A percentile compares a stretch with the other conserved stretches of the same genome.
Evolutionary conservation across 805 yeast genomes (phyloP).

Genomic region (Saturnispora serradocipensis): DNA sequence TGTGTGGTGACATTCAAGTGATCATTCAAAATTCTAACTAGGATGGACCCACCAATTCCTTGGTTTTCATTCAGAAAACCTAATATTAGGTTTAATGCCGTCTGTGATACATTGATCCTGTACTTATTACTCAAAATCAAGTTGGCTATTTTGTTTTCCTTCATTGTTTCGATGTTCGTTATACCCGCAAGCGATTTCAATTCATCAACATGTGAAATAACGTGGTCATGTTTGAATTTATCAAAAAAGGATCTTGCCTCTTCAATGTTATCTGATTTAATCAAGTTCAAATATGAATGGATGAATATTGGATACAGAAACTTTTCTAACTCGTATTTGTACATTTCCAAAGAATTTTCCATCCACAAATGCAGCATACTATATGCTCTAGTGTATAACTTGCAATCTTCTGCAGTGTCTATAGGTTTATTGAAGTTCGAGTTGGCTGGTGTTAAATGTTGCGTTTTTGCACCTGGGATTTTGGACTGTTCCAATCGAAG

Average conservation of each 20-base stretch:
- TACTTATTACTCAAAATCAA: constrained; percentile 68
- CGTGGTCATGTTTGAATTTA: constrained; percentile 64
- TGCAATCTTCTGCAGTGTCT: constrained; percentile 46
- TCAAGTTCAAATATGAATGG: constrained; percentile 74
- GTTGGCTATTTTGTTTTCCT: constrained; percentile 74
- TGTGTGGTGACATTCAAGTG: constrained; percentile 50
- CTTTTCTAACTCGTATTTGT: constrained; percentile 77
- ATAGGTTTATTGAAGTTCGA: constrained; percentile 26
- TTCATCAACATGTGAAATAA: constrained; percentile 69
- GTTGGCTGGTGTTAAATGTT: constrained; percentile 39
- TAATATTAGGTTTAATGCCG: constrained; percentile 73
- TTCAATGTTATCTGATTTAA: constrained; percentile 48
- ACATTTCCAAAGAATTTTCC: constrained; percentile 82
- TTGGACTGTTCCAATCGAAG: constrained; percentile 77
- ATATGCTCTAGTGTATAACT: constrained; percentile 71
- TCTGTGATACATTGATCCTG: constrained; percentile 65
- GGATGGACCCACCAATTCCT: constrained; percentile 80
- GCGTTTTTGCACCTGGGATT: constrained; percentile 41
- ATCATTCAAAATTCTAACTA: constrained; percentile 80
- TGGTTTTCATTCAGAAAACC: constrained; percentile 89
- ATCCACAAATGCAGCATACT: constrained; percentile 79
- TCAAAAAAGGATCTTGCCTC: constrained; percentile 71
- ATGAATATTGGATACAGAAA: constrained; percentile 88
- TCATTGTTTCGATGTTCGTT: constrained; percentile 68
- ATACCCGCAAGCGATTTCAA: constrained; percentile 63